Base-by-base conservation (phyloP, 768 basidiomycete species). In the Trametes villosa region DNA sequence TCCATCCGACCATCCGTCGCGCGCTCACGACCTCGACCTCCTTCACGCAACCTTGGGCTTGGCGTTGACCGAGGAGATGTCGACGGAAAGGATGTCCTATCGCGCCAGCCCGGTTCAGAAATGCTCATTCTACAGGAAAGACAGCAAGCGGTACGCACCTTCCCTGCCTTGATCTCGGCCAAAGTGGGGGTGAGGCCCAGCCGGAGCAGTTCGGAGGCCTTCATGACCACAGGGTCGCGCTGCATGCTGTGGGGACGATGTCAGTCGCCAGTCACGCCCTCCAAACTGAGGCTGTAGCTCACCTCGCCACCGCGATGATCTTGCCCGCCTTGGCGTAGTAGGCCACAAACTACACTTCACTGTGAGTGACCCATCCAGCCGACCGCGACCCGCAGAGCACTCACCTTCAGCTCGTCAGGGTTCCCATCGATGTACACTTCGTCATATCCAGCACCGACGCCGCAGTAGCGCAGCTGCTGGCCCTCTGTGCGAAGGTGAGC, bases 381-480 rank as follows among this genome's bases (percentile, higher is more conserved):
- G 4, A 12, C 15, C 1, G 30, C 18, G 12, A 9, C 4, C n/a
- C 2, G 24, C 34, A 29, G 2, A 15, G 41, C 26, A 53, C 73
- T 42, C 56, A 88, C 91, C 84, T 96, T 95, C 78, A 94, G 75
- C 63, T 89, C 91, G 8, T 76, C 81, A 0, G 87, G 80, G 71
- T 88, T 80, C 4, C 94, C 94, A 57, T 87, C 84, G 66, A 96
- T 83, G 68, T 87, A 84, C 22, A 92, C 76, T 65, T 94, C 89
- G 64, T 96, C 92, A 67, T 82, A 90, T 1, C 81, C 80, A 1
- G 78, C 78, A 6, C 89, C 87, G 46, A 86, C 75, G 6, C 94
- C 94, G 68, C 88, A 86, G 75, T 96, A 97, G 50, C 94, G 83
- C 42, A 97, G 77, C 68, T 94, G 91, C 70, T 89, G 87, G 34